These are phyloP conservation scores for Fusarium decemcellulare DNA, from an alignment of 2,329 filamentous ascomycete genomes.

Conservation along the genomic window DNA sequence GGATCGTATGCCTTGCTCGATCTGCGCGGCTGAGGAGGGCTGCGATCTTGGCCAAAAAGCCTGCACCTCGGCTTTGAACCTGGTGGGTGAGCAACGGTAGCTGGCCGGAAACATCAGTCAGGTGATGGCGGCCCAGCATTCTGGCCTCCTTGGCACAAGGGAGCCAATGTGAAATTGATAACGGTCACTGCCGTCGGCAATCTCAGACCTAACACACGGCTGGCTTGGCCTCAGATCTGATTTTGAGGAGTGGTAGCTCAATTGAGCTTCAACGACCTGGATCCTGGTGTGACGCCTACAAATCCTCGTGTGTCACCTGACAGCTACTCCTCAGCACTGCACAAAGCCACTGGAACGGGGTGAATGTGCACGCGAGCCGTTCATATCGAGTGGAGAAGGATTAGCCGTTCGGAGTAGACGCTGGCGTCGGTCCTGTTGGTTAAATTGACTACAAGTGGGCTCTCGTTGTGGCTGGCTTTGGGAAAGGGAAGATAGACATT, in stretches of 20 bases:
- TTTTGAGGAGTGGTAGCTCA: neutral
- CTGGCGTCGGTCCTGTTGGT: neutral
- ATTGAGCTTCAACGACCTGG: neutral
- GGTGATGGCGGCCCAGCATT: no score
- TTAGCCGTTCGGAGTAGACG: neutral
- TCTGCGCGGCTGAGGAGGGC: neutral
- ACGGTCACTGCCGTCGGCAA: constrained; percentile 5
- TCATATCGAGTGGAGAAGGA: constrained; percentile 5
- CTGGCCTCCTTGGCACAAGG: constrained; percentile 1
- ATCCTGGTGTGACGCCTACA: neutral
- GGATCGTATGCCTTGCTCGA: neutral
- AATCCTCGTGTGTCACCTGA: neutral
- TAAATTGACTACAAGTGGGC: constrained; percentile 4
- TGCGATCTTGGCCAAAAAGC: neutral
- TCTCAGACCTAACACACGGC: neutral
- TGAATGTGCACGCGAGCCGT: neutral
- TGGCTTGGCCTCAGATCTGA: constrained; percentile 9
- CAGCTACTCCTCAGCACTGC: no score
- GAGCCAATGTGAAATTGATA: neutral
- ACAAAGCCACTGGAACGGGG: neutral
- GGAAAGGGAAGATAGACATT: neutral
- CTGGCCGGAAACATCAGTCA: no score
- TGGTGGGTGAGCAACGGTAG: no score
- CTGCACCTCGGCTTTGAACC: neutral
- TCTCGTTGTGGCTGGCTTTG: neutral